These are phyloP conservation scores for Areca catechu DNA, from an alignment of 176 grass and related monocot species.

Conservation along the genomic window DNA sequence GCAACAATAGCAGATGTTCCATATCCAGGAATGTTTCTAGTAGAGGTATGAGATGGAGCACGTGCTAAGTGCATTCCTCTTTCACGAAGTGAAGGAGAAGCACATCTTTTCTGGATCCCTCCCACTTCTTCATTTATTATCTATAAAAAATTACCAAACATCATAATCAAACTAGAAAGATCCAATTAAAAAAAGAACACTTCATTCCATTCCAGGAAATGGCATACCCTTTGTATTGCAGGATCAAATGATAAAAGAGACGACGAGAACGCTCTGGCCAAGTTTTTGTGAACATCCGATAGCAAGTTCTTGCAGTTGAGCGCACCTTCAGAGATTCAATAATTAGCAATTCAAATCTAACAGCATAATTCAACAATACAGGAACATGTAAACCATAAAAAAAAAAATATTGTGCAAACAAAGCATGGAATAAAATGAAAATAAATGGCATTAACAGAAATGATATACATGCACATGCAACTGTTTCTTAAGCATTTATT, in stretches of 20 bases:
- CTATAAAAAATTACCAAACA: conserved; percentile 28
- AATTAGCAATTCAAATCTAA: no score
- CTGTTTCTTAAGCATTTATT: no score
- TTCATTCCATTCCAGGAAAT: neutral
- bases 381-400: no score
- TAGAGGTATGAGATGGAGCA: conserved; percentile 41
- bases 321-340: conserved; percentile 52
- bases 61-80: conserved; percentile 57
- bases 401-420: no score
- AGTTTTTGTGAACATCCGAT: conserved; percentile 80
- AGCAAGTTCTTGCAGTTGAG: conserved; percentile 83
- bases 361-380: no score
- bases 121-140: conserved; percentile 95
- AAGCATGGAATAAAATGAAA: no score
- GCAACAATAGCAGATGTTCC: conserved; percentile 93
- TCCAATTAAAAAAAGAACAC: conserved; percentile 5
- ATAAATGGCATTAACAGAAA: no score
- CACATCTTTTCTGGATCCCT: conserved; percentile 82
- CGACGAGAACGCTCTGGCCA: conserved; percentile 84
- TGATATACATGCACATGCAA: no score
- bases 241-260: conserved; percentile 91
- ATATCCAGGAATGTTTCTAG: conserved; percentile 56
- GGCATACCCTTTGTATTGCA: conserved; percentile 72
- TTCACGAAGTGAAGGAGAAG: conserved; percentile 83
- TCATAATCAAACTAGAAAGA: conserved; percentile 10